phyloP scores from a whole-genome alignment of 768 basidiomycete genomes.

The Kwoniella mangroviensis region DNA sequence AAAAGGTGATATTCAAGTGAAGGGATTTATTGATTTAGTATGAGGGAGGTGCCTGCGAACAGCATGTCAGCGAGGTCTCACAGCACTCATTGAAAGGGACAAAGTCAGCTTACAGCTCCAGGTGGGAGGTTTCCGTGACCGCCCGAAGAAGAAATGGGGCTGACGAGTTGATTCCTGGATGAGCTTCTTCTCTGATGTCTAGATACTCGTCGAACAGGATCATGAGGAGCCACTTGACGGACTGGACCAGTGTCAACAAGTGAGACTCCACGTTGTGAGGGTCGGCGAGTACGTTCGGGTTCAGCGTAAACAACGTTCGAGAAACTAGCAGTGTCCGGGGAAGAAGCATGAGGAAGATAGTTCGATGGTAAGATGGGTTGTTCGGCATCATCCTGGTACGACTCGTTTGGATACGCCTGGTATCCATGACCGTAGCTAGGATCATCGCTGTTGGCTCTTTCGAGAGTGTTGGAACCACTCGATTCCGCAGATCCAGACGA shows the following conservation, averaged over 20 bases:
- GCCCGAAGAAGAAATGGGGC: constrained; percentile 29
- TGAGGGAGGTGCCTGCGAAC: constrained; percentile 14
- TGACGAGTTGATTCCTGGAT: constrained; percentile 43
- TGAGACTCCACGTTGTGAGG: constrained; percentile 74
- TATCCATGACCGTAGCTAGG: constrained; percentile 28
- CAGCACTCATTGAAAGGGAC: background rate
- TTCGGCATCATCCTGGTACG: constrained; percentile 42
- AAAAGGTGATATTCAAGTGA: too few relatives aligned
- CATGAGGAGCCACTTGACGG: constrained; percentile 63
- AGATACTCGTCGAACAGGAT: constrained; percentile 72
- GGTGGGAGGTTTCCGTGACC: constrained; percentile 45
- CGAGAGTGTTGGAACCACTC: constrained; percentile 30
- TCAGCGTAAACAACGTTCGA: constrained; percentile 58
- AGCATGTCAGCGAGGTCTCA: constrained; percentile 2
- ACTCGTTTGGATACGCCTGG: constrained; percentile 29
- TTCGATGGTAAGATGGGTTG: constrained; percentile 43
- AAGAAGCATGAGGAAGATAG: constrained; percentile 45
- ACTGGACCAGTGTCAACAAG: constrained; percentile 84
- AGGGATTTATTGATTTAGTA: background rate
- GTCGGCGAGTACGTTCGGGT: constrained; percentile 45
- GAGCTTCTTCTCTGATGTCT: constrained; percentile 61
- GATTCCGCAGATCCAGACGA: constrained; percentile 56
- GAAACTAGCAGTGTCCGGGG: constrained; percentile 55
- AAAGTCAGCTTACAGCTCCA: constrained; percentile 50
- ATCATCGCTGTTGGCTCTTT: constrained; percentile 39